These are phyloP conservation scores for Myxozyma melibiosi DNA, from an alignment of 805 yeast species.

Conservation along the genomic window DNA sequence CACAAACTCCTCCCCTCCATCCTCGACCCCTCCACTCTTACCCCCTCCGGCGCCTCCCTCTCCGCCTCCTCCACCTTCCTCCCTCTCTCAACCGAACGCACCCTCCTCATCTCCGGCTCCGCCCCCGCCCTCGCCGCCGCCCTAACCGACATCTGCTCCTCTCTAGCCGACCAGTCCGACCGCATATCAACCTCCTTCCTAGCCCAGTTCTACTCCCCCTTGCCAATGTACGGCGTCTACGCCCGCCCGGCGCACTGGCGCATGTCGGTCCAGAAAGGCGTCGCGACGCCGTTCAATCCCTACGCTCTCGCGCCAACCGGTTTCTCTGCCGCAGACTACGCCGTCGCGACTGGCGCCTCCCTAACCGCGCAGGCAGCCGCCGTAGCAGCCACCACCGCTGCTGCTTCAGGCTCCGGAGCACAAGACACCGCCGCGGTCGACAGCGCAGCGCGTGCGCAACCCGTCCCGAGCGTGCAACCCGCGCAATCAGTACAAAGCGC, in stretches of 20 bases:
- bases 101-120: conserved; percentile 18
- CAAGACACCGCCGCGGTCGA: not conserved
- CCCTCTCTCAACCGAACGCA: conserved; percentile 30
- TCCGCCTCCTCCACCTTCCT: conserved; percentile 24
- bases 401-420: not conserved
- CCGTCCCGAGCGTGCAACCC: conserved; percentile 13
- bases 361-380: not conserved
- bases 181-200: conserved; percentile 11
- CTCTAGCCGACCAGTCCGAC: conserved; percentile 15
- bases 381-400: not conserved
- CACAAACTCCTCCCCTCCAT: conserved; percentile 24
- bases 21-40: conserved; percentile 18
- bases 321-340: conserved; percentile 25
- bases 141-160: conserved; percentile 7
- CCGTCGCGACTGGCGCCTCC: conserved; percentile 9
- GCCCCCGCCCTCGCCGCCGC: not conserved
- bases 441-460: not conserved
- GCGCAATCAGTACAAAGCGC: conserved; percentile 26
- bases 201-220: conserved; percentile 22
- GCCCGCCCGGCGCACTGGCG: conserved; percentile 22
- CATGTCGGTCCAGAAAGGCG: conserved; percentile 16
- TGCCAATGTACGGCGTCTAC: conserved; percentile 21
- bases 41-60: conserved; percentile 14
- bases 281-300: conserved; percentile 30
- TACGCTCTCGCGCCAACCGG: conserved; percentile 29